Evolutionary conservation across 2,329 filamentous ascomycete genomes (phyloP).

Genomic region (Aspergillus candidus): DNA sequence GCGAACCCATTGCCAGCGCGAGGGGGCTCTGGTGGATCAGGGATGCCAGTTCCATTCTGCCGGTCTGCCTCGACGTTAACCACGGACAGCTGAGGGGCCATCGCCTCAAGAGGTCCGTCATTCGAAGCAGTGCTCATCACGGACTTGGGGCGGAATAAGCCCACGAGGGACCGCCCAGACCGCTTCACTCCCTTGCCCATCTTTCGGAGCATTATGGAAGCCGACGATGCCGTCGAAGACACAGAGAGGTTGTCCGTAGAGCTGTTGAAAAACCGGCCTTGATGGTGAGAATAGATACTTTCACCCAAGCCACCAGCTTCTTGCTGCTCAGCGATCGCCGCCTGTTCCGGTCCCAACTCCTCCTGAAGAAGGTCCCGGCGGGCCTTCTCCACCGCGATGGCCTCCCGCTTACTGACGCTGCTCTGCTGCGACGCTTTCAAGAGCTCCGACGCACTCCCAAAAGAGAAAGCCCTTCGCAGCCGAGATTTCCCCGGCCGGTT

Average conservation of each 20-base stretch:
- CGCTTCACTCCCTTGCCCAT: conserved; percentile 99
- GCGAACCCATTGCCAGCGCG: conserved; percentile 76
- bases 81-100: conserved; percentile 84
- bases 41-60: conserved; percentile 72
- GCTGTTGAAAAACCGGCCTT: conserved; percentile 74
- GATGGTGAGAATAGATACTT: conserved; percentile 78
- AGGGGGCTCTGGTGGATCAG: conserved; percentile 55
- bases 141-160: conserved; percentile 91
- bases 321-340: conserved; percentile 83
- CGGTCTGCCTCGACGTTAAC: conserved; percentile 92
- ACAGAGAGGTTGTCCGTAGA: conserved; percentile 82
- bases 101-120: conserved; percentile 61
- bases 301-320: conserved; percentile 87
- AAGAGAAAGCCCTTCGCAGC: conserved; percentile 87
- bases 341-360: conserved; percentile 79
- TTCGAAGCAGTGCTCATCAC: conserved; percentile 65
- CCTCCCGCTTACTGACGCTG: conserved; percentile 39
- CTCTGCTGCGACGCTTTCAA: conserved; percentile 66
- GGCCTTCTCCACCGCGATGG: conserved; percentile 49
- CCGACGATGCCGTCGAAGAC: conserved; percentile 44
- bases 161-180: conserved; percentile 80
- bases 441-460: conserved; percentile 90
- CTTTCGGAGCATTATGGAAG: conserved; percentile 65
- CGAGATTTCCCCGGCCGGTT: conserved; percentile 78
- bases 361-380: conserved; percentile 62